Evolutionary conservation across 1,139 yeast species (phyloP), one percentile per base, ranked within the genome.

Genomic region (Saccharomyces pastorianus): DNA sequence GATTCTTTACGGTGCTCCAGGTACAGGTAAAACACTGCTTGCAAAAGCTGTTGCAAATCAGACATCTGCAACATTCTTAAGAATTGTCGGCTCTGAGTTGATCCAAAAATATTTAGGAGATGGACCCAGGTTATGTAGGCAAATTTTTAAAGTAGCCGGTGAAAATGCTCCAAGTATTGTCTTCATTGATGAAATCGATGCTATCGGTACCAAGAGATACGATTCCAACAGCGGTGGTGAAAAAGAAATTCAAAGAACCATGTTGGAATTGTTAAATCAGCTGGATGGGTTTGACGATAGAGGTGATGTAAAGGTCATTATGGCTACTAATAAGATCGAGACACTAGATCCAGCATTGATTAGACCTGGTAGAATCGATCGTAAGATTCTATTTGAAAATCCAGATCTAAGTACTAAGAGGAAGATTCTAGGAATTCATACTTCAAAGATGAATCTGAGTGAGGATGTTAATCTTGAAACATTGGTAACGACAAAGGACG

Each of bases 21-120:
- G 99, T 71, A 95, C 99, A 0, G 99, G 99, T 68, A 95, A 95
- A 72, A 95, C 99, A 0, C 75, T 95, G 61, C 78, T 95, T 64
- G 99, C 98, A 20, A 95, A 93, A 72, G 99, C 99, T 0, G 99
- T 95, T 53, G 99, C 99, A 6, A 93, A 93, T 71, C 97, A 91
- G 67, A 93, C 99, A 0, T 85, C 95, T 59, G 99, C 99, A 6
- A 90, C 98, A 1, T 95, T 95, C 67, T 78, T 95, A 67, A 83
- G 99, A 72, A 90, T 95, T 69, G 98, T 91, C 38, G 99, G 99
- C 23, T 88, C 96, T 0, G 99, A 95, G 72, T 80, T 95, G 68
- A 91, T 95, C 69, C 99, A 93, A 71, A 95, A 95, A 71, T 95
- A 95, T 67, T 77, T 95, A 48, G 99, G 99, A 69, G 99, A 95